Conservation (phyloP, 139 green algal genomes). For the Closterium sp. region DNA sequence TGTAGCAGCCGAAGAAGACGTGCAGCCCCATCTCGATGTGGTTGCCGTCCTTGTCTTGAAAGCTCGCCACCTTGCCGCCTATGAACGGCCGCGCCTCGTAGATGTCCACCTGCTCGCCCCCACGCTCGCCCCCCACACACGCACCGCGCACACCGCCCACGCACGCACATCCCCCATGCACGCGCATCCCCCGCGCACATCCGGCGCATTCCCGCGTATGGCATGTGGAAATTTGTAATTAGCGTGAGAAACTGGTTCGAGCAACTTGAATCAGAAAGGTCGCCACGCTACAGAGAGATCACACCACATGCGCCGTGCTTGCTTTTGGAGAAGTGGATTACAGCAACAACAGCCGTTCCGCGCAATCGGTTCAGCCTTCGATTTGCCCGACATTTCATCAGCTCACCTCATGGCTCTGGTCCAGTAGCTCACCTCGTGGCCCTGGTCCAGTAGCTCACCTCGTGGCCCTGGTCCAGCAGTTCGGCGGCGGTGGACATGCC, state of each 20-base stretch:
- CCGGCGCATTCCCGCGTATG: background rate
- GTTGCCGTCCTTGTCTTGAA: constrained; percentile 90
- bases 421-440: constrained; percentile 53
- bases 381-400: background rate
- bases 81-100: constrained; percentile 86
- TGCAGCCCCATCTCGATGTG: constrained; percentile 97
- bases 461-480: constrained; percentile 86
- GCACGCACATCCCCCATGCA: too few species aligned
- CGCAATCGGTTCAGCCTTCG: too few species aligned
- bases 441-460: constrained; percentile 87
- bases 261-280: background rate
- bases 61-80: constrained; percentile 95
- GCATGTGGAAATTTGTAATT: background rate
- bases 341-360: background rate
- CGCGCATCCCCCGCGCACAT: background rate
- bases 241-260: background rate
- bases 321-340: too few species aligned
- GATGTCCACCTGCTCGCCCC: constrained; percentile 74
- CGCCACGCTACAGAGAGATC: too few species aligned
- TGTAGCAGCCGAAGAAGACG: constrained; percentile 95
- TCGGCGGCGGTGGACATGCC: constrained; percentile 91
- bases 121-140: background rate
- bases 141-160: background rate
- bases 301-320: too few species aligned
- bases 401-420: too few species aligned